Percentiles rank a stretch among this genome's conserved stretches.
Evolutionary conservation across 1,139 yeast genomes (phyloP).

Genomic region (Hansenula sp.): DNA sequence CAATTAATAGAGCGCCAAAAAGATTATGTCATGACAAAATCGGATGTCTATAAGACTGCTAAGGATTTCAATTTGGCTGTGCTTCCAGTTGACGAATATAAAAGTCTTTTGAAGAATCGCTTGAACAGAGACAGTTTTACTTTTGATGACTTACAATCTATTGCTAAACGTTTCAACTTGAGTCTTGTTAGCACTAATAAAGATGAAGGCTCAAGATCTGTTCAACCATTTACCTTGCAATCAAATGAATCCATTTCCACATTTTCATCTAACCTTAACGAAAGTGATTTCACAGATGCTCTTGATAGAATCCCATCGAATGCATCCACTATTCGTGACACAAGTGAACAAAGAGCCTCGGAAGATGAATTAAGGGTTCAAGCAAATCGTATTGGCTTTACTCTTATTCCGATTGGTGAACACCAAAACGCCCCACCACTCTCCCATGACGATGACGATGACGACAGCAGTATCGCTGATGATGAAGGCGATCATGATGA

Average conservation of each 20-base stretch:
- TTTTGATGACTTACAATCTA: conserved; percentile 25
- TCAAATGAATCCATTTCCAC: conserved; percentile 18
- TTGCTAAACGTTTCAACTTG: conserved; percentile 24
- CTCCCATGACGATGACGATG: not conserved
- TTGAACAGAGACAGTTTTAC: conserved; percentile 18
- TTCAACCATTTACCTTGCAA: conserved; percentile 5
- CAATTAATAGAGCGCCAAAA: conserved; percentile 27
- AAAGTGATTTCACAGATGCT: conserved; percentile 27
- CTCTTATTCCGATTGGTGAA: conserved; percentile 16
- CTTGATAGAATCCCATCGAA: conserved; percentile 23
- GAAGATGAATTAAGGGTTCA: conserved; percentile 19
- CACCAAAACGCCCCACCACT: conserved; percentile 1
- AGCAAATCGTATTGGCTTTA: conserved; percentile 24
- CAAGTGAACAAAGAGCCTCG: conserved; percentile 5
- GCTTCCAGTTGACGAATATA: conserved; percentile 30
- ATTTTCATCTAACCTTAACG: conserved; percentile 19
- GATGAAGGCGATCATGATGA: conserved; percentile 10
- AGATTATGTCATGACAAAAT: conserved; percentile 26
- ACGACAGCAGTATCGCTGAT: conserved; percentile 4
- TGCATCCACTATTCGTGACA: conserved; percentile 24
- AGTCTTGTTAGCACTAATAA: conserved; percentile 18
- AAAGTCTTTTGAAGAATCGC: conserved; percentile 22
- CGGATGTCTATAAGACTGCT: conserved; percentile 30
- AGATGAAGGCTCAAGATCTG: not conserved
- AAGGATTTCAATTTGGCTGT: conserved; percentile 27